Evolutionary conservation across 1,139 yeast genomes (phyloP).

Genomic region (Pichia sp.): DNA sequence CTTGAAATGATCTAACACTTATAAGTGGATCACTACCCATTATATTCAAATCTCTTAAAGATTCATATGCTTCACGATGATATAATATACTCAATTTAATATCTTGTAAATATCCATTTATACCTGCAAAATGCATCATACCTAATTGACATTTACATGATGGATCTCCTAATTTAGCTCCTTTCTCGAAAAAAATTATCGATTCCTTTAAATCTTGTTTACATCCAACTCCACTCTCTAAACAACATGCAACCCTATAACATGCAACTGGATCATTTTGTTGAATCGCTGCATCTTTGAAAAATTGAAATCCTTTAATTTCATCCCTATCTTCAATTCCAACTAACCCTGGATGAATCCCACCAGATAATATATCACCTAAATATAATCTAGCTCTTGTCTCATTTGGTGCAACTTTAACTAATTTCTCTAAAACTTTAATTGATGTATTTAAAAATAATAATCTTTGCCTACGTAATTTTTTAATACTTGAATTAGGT

Average conservation of each 20-base stretch:
- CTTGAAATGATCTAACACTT: constrained; percentile 26
- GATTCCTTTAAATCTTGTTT: constrained; percentile 39
- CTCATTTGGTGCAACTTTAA: constrained; percentile 34
- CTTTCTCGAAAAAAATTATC: constrained; percentile 44
- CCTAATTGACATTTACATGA: constrained; percentile 66
- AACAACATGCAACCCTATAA: constrained; percentile 61
- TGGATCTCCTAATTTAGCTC: constrained; percentile 51
- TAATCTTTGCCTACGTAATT: constrained; percentile 43
- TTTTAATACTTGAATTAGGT: constrained; percentile 34
- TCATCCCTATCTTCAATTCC: constrained; percentile 41
- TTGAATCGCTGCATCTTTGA: constrained; percentile 45
- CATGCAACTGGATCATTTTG: constrained; percentile 51
- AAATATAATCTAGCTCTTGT: constrained; percentile 45
- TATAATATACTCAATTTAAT: constrained; percentile 45
- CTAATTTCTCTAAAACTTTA: constrained; percentile 46
- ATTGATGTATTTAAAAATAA: constrained; percentile 50
- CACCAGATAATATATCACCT: constrained; percentile 56
- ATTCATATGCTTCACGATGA: constrained; percentile 48
- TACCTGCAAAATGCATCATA: constrained; percentile 50
- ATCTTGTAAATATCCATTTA: constrained; percentile 31
- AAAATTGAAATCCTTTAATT: constrained; percentile 51
- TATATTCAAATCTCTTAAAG: constrained; percentile 18
- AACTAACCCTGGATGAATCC: constrained; percentile 40
- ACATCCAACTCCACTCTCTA: constrained; percentile 60
- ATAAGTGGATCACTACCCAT: constrained; percentile 28